Evolutionary conservation across 495 filamentous ascomycete genomes (phyloP).

Genomic region (Hypoxylon fuscum): DNA sequence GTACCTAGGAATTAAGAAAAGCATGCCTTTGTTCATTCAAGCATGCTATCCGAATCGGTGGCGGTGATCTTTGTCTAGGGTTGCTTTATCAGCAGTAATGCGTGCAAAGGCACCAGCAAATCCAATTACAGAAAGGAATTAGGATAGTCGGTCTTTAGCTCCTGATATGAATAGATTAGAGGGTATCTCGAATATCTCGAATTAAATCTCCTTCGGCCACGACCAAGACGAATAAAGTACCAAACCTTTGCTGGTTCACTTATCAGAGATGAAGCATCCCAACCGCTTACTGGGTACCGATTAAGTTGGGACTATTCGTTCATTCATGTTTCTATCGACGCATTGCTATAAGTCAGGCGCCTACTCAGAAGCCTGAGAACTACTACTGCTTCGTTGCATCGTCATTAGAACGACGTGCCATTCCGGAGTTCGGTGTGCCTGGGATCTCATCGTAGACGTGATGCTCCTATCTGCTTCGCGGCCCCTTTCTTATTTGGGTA

Average conservation of each 20-base stretch:
- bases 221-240: too few species aligned
- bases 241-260: too few species aligned
- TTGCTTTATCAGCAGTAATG: conserved; percentile 7
- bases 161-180: too few species aligned
- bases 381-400: too few species aligned
- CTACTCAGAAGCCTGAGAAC: too few species aligned
- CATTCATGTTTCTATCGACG: conserved; percentile 12
- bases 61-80: conserved; percentile 15
- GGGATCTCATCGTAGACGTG: not conserved
- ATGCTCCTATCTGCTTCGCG: not conserved
- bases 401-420: too few species aligned
- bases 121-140: too few species aligned
- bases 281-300: not conserved
- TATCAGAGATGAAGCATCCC: too few species aligned
- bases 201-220: too few species aligned
- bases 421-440: not conserved
- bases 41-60: not conserved
- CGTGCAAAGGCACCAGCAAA: too few species aligned
- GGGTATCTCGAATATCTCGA: too few species aligned
- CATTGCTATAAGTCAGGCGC: not conserved
- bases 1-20: not conserved
- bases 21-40: not conserved
- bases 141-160: too few species aligned
- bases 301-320: not conserved
- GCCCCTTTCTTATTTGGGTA: not conserved